Base-by-base conservation (phyloP, 306 rosid species). In the Castanopsis chinensis region DNA sequence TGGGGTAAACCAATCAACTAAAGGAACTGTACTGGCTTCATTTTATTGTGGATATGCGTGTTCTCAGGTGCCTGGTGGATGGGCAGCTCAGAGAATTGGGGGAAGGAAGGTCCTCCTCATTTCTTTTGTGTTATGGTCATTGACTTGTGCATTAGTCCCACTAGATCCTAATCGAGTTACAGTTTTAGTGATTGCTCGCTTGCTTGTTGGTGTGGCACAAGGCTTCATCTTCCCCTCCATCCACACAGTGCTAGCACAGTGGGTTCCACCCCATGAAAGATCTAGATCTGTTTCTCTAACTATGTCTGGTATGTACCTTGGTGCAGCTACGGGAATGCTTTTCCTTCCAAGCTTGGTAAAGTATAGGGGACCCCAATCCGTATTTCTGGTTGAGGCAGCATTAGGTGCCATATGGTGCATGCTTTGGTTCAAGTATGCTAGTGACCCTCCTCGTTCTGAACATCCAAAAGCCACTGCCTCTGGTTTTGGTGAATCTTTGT, bases 201-300 rank as follows among this genome's bases (percentile, higher is more conserved):
- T 95, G 75, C 97, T 95, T 65, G 99, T 95, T 64, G 99, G 98
- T 53, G 94, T 95, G 5, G 91, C 98, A 1, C 99, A 95, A 73
- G 99, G 99, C 1, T 95, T 95, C 56, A 95, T 95, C 54, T 95
- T 95, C 78, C 99, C 98, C 68, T 95, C 99, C 5, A 93, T 95
- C 53, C 98, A 95, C 85, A 93, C 99, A 0, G 99, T 95, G 81
- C 86, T 95, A 6, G 99, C 99, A 0, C 99, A 91, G 78, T 95
- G 99, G 99, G 99, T 95, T 67, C 99, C 98, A 14, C 98, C 98
- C 17, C 98, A 95, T 68, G 99, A 95, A 72, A 83, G 98, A 82
- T 95, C 98, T 73, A 81, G 99, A 85, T 95, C 98, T 8, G 98
- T 95, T 86, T 95, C 99, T 49, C 91, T 93, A 14, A 93, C 98